phyloP scores from a whole-genome alignment of 805 yeast species.

The Candida maris region DNA sequence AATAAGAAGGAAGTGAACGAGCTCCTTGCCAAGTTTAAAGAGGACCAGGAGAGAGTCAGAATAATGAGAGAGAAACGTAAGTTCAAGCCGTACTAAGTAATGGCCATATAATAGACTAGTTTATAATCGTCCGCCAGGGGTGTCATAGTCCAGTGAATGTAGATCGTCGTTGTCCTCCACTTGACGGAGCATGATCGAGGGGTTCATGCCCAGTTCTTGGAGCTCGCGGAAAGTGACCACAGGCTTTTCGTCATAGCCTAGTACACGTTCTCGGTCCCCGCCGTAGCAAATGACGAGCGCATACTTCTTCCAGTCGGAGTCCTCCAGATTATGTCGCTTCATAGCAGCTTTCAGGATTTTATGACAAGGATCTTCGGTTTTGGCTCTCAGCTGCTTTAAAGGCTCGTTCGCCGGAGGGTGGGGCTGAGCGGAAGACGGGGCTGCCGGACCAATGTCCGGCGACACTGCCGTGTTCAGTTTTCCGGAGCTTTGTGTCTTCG shows the following conservation, averaged over 20 bases:
- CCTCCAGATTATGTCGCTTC: slow-evolving; percentile 74
- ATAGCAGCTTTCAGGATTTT: slow-evolving; percentile 85
- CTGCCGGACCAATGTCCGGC: slow-evolving; percentile 9
- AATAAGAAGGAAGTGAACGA: slow-evolving; percentile 93
- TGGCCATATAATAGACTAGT: no score
- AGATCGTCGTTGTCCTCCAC: slow-evolving; percentile 50
- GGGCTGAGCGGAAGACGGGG: slow-evolving; percentile 1
- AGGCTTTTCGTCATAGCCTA: slow-evolving; percentile 84
- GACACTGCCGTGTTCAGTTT: slow-evolving; percentile 10
- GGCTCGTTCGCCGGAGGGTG: slow-evolving; percentile 48
- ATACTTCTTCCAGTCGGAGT: slow-evolving; percentile 82
- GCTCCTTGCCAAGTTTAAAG: slow-evolving; percentile 75
- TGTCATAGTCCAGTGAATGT: slow-evolving; percentile 23
- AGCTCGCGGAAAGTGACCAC: slow-evolving; percentile 80
- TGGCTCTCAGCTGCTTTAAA: slow-evolving; percentile 75
- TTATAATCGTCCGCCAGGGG: slow-evolving; percentile 42
- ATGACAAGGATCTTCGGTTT: slow-evolving; percentile 87
- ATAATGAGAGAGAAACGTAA: slow-evolving; percentile 75
- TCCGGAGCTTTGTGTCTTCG: slow-evolving; percentile 7
- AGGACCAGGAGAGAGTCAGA: slow-evolving; percentile 83
- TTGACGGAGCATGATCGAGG: slow-evolving; percentile 89
- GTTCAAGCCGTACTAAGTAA: slow-evolving; percentile 73
- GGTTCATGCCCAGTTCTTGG: slow-evolving; percentile 80
- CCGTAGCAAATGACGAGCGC: slow-evolving; percentile 88
- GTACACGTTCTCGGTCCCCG: slow-evolving; percentile 82